These are phyloP conservation scores for Kazachstania martiniae DNA, from an alignment of 805 yeast species.

Conservation along the genomic window DNA sequence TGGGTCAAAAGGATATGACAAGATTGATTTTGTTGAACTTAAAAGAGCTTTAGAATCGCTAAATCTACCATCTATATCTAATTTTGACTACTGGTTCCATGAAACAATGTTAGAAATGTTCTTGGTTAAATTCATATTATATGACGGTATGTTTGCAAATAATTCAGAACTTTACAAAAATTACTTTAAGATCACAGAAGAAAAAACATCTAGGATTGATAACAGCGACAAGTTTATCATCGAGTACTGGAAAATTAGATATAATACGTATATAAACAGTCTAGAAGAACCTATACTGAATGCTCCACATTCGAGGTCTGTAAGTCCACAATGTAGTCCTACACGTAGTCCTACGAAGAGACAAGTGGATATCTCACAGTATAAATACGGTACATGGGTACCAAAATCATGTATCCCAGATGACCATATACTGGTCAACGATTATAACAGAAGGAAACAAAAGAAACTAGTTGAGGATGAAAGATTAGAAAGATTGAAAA, in stretches of 20 bases:
- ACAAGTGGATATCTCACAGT: slow-evolving; percentile 10
- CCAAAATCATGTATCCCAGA: slow-evolving; percentile 14
- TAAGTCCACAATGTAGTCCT: slow-evolving; percentile 1
- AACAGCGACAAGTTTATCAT: slow-evolving; percentile 3
- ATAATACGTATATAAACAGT: slow-evolving; percentile 10
- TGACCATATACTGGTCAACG: slow-evolving; percentile 7
- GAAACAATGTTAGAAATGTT: slow-evolving; percentile 19
- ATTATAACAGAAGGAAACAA: slow-evolving; percentile 5
- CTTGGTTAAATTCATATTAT: slow-evolving; percentile 11
- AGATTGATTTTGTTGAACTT: slow-evolving; percentile 7
- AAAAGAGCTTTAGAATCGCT: slow-evolving; percentile 3
- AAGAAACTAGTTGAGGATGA: neutral
- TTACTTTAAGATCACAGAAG: slow-evolving; percentile 14
- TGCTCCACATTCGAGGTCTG: neutral
- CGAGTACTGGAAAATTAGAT: slow-evolving; percentile 16
- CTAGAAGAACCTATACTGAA: neutral
- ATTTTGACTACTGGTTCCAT: slow-evolving; percentile 24
- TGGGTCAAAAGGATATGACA: slow-evolving; percentile 6
- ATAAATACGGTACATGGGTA: slow-evolving; percentile 13
- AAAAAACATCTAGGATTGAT: slow-evolving; percentile 7
- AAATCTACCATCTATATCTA: slow-evolving; percentile 11
- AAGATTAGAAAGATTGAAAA: neutral
- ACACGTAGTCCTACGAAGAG: slow-evolving; percentile 12
- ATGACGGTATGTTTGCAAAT: too few species aligned
- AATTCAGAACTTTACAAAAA: slow-evolving; percentile 2